Evolutionary conservation across 2,329 filamentous ascomycete species (phyloP).

Genomic region (Sclerotinia borealis): DNA sequence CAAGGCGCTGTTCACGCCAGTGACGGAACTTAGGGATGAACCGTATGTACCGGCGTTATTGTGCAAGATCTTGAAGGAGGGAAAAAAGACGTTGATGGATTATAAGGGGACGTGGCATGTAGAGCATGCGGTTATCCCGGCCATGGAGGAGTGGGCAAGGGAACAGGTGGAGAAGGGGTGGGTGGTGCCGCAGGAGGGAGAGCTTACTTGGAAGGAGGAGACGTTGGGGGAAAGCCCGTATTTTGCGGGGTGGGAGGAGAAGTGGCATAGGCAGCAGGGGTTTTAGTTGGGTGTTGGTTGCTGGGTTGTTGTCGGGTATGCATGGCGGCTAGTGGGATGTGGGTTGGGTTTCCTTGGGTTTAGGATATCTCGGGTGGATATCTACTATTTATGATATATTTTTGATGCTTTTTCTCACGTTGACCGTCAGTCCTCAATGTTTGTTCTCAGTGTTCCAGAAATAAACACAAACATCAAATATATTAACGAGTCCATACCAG

Average conservation of each 20-base stretch:
- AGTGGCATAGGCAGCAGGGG: constrained; percentile 62
- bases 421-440: no score
- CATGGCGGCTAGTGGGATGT: no score
- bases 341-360: no score
- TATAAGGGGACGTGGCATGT: constrained; percentile 82
- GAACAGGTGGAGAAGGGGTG: constrained; percentile 61
- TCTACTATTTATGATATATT: no score
- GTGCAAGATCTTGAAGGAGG: constrained; percentile 62
- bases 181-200: constrained; percentile 37
- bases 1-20: constrained; percentile 75
- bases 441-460: no score
- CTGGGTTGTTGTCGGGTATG: no score
- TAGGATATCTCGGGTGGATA: no score
- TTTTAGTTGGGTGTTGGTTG: constrained; percentile 36
- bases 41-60: constrained; percentile 65
- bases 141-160: constrained; percentile 54
- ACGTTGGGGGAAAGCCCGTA: constrained; percentile 73
- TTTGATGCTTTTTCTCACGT: no score
- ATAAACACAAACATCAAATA: no score
- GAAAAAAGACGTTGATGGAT: constrained; percentile 64
- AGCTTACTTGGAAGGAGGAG: constrained; percentile 43
- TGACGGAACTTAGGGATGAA: constrained; percentile 64
- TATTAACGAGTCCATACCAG: no score
- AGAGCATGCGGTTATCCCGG: constrained; percentile 64
- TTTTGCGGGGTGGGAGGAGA: constrained; percentile 70